A percentile compares a stretch with the other conserved stretches of the same genome.
Conservation (phyloP, 2,329 filamentous ascomycete species). For the Aspergillus sp. region DNA sequence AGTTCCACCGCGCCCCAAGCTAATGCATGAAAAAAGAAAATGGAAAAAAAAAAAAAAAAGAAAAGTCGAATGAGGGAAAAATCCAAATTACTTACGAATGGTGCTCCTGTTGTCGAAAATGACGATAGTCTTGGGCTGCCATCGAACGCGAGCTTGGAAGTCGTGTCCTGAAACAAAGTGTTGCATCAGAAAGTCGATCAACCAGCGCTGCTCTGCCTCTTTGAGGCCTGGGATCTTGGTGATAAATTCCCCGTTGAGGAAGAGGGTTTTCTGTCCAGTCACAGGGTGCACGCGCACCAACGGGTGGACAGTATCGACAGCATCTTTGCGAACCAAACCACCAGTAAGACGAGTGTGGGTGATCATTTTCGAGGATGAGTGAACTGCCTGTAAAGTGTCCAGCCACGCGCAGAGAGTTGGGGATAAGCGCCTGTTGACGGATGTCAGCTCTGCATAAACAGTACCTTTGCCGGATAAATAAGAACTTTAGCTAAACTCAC, state of each 20-base stretch:
- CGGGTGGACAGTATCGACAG: slow-evolving; percentile 47
- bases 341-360: slow-evolving; percentile 42
- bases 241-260: slow-evolving; percentile 52
- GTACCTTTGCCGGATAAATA: not conserved
- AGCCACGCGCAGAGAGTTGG: slow-evolving; percentile 48
- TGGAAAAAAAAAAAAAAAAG: not conserved
- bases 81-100: slow-evolving; percentile 40
- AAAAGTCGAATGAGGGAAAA: too few species aligned
- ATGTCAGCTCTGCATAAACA: slow-evolving; percentile 5
- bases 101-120: slow-evolving; percentile 52
- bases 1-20: slow-evolving; percentile 1
- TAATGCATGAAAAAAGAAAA: slow-evolving; percentile 4
- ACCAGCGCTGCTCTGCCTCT: slow-evolving; percentile 45
- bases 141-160: slow-evolving; percentile 49
- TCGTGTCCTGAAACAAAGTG: slow-evolving; percentile 50
- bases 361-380: slow-evolving; percentile 48
- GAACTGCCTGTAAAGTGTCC: slow-evolving; percentile 37
- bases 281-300: slow-evolving; percentile 50
- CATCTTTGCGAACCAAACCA: slow-evolving; percentile 45
- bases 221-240: slow-evolving; percentile 50
- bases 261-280: slow-evolving; percentile 50
- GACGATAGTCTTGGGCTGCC: slow-evolving; percentile 52
- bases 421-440: slow-evolving; percentile 41
- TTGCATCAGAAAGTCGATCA: slow-evolving; percentile 51
- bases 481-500: slow-evolving; percentile 22